Percentiles rank a stretch among this genome's conserved stretches.
Conservation (phyloP, 495 filamentous ascomycete species). For the Xanthoparmelia taractica region DNA sequence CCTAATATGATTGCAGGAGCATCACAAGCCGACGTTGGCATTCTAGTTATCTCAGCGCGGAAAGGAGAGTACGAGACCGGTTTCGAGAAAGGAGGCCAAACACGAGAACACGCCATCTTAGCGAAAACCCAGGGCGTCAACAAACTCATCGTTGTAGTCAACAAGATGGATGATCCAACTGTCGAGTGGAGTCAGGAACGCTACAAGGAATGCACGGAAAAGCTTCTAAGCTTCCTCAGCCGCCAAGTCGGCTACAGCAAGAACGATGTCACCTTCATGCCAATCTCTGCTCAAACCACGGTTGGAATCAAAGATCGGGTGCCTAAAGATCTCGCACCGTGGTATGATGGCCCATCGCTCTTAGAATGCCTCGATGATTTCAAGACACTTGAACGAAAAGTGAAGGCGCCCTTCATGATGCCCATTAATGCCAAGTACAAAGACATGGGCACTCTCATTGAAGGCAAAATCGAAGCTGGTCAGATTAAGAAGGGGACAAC, state of each 20-base stretch:
- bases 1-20: slow-evolving; percentile 96
- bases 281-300: slow-evolving; percentile 81
- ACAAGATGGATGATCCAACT: slow-evolving; percentile 97
- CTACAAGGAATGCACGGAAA: slow-evolving; percentile 85
- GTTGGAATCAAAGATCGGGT: slow-evolving; percentile 83
- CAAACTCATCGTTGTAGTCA: slow-evolving; percentile 88
- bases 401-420: slow-evolving; percentile 99
- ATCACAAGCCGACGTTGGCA: slow-evolving; percentile 91
- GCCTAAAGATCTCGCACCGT: slow-evolving; percentile 64
- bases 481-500: slow-evolving; percentile 77
- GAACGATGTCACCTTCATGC: slow-evolving; percentile 89
- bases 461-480: slow-evolving; percentile 94
- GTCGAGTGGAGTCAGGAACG: slow-evolving; percentile 91
- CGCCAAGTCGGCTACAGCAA: slow-evolving; percentile 83
- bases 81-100: slow-evolving; percentile 98
- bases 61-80: slow-evolving; percentile 99
- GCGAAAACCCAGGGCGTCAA: slow-evolving; percentile 97
- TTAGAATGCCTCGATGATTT: slow-evolving; percentile 89
- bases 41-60: slow-evolving; percentile 90
- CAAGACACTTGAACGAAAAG: slow-evolving; percentile 85
- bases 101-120: slow-evolving; percentile 90
- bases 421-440: slow-evolving; percentile 89
- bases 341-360: slow-evolving; percentile 88
- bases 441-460: slow-evolving; percentile 95
- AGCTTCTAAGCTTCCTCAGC: slow-evolving; percentile 84